A percentile compares a stretch with the other conserved stretches of the same genome.
Conservation (phyloP, 208 protist genomes). For the Trypanosomatidae sp. region DNA sequence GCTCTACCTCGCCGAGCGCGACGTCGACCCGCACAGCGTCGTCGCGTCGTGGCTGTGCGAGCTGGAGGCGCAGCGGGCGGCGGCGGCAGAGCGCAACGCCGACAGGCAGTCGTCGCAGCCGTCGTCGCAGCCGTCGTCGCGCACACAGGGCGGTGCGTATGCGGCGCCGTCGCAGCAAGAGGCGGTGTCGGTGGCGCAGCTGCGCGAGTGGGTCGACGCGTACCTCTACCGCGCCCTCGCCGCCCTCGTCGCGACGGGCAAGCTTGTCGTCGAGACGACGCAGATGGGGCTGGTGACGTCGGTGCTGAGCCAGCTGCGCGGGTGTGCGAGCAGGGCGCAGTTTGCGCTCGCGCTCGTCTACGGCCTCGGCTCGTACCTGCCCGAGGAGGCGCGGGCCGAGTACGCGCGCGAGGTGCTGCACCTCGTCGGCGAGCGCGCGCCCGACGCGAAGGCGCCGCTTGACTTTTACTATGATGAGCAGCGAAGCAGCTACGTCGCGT, state of each 20-base stretch:
- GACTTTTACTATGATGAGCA: constrained; percentile 78
- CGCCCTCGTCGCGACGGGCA: constrained; percentile 47
- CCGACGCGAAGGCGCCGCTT: constrained; percentile 78
- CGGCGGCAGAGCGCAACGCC: too few relatives aligned
- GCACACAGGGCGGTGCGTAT: too few relatives aligned
- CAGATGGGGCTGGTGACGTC: constrained; percentile 88
- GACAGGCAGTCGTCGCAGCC: too few relatives aligned
- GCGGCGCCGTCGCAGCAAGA: constrained; percentile 78
- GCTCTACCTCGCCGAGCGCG: constrained; percentile 96
- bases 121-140: too few relatives aligned
- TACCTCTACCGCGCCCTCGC: constrained; percentile 92
- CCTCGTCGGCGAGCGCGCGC: constrained; percentile 66
- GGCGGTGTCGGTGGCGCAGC: constrained; percentile 38
- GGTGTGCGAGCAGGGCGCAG: constrained; percentile 73
- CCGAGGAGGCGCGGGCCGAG: constrained; percentile 50
- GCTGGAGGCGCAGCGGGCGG: constrained; percentile 61
- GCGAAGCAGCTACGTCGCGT: constrained; percentile 35
- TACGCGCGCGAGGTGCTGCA: constrained; percentile 88
- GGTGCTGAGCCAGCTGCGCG: constrained; percentile 86
- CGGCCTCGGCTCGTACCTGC: constrained; percentile 91
- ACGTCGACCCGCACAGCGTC: constrained; percentile 87
- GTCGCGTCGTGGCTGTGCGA: constrained; percentile 87
- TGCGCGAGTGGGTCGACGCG: constrained; percentile 84
- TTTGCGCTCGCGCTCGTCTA: constrained; percentile 89
- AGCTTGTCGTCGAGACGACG: constrained; percentile 86